Evolutionary conservation across 2,329 filamentous ascomycete genomes (phyloP).

Genomic region (Microdochium bolleyi): DNA sequence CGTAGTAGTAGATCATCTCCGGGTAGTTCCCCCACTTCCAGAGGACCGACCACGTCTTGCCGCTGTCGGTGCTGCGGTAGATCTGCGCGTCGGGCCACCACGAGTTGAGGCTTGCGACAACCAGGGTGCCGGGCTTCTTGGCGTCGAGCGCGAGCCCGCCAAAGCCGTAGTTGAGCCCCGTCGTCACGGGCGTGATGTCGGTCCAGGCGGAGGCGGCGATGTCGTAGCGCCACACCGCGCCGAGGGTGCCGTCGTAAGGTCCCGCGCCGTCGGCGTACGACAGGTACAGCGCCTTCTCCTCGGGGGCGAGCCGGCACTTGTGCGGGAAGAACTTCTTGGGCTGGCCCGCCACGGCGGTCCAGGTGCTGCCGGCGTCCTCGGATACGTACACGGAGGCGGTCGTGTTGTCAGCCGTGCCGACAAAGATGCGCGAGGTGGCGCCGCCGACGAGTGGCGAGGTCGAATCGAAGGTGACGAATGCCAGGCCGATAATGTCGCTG

Average conservation of each 20-base stretch:
- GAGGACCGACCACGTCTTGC: conserved; percentile 42
- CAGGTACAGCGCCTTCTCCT: conserved; percentile 45
- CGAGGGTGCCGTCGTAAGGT: conserved; percentile 46
- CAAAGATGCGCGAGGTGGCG: conserved; percentile 47
- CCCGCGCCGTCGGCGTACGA: conserved; percentile 47
- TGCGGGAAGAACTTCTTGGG: conserved; percentile 44
- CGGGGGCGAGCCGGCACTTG: conserved; percentile 40
- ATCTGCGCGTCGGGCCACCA: conserved; percentile 53
- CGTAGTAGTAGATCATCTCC: conserved; percentile 35
- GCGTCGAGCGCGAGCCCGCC: conserved; percentile 47
- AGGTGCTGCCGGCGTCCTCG: conserved; percentile 43
- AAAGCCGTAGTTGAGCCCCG: conserved; percentile 43
- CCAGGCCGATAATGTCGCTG: conserved; percentile 36
- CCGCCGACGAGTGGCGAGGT: conserved; percentile 36
- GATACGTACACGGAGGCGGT: conserved; percentile 46
- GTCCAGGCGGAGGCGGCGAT: conserved; percentile 39
- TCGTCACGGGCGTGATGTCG: conserved; percentile 45
- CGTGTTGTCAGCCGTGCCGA: conserved; percentile 43
- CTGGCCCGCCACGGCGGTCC: conserved; percentile 40
- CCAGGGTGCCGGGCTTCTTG: conserved; percentile 44
- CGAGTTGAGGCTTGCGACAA: conserved; percentile 48
- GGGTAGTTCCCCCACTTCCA: conserved; percentile 44
- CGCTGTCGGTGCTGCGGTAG: conserved; percentile 47
- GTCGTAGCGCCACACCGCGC: conserved; percentile 47
- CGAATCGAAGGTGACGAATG: conserved; percentile 47